Evolutionary conservation across 2,329 filamentous ascomycete species (phyloP), one percentile per base, ranked within the genome.

Genomic region (Trichocomaceae sp.): DNA sequence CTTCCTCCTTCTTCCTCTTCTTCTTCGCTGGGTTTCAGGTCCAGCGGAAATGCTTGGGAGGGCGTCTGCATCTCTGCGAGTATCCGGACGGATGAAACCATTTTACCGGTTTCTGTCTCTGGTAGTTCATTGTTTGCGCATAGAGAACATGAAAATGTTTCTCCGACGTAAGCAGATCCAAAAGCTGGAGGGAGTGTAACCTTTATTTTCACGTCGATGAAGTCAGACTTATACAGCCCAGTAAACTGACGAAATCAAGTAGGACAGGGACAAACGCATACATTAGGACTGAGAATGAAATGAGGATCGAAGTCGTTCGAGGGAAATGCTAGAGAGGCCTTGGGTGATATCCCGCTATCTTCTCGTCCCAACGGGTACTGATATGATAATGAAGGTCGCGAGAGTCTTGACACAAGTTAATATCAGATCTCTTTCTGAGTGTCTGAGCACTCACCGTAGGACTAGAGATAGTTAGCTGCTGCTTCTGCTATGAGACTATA

Each of bases 31-130:
- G 72, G 65, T 54, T 70, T 64, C 26, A 82, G 72, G 17, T 81
- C 74, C n/a, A 96, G 77, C 2, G 81, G 73, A 2, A 90, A 78
- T 31, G 84, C 83, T 54, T 86, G 83, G 3, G 86, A 84, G 0
- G 93, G 92, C 0, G 91, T 95, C 75, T 97, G 95, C 86, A 99
- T 95, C 72, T 96, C 91, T 0, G 91, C 93, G 54, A 88, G 83
- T 63, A 97, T 89, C 53, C 84, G 82, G 51, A 96, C 86, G 55
- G 87, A 87, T 59, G 83, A 86, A 41, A 95, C 84, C 46, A 73
- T 74, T 57, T 73, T 72, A 3, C 69, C 66, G 5, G 67, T 65
- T 8, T 72, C 67, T 23, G 69, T 65, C 7, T 71, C 60, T 19
- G 69, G 63, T 1, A 84, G 72, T 66, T 97, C 92, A 69, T 96